A percentile compares a stretch with the other conserved stretches of the same genome.
Evolutionary conservation across 176 grass and related monocot species (phyloP).

Genomic region (Avena eriantha): DNA sequence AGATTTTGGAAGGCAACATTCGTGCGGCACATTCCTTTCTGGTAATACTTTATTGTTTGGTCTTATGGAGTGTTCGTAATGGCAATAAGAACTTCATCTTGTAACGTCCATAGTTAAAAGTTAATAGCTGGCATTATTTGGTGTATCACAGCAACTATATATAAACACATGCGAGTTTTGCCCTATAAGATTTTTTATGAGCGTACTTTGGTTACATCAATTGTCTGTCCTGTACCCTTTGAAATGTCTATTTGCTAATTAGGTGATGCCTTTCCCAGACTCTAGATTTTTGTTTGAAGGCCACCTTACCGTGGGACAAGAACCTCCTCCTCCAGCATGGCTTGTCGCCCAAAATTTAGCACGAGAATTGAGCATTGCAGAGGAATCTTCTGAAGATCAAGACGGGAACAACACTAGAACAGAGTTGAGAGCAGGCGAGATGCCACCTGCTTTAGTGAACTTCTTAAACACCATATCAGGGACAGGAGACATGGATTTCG

Average conservation of each 20-base stretch:
- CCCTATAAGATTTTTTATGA: not conserved
- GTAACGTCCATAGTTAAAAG: not conserved
- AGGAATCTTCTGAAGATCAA: slow-evolving; percentile 63
- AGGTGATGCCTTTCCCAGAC: slow-evolving; percentile 60
- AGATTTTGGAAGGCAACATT: not conserved
- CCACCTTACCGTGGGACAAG: slow-evolving; percentile 86
- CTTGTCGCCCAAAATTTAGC: slow-evolving; percentile 86
- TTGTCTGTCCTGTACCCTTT: not conserved
- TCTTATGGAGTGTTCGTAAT: slow-evolving; percentile 16
- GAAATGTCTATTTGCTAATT: slow-evolving; percentile 40
- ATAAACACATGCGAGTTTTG: not conserved
- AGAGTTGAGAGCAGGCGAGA: slow-evolving; percentile 31
- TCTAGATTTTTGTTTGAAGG: slow-evolving; percentile 91
- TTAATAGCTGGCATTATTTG: slow-evolving; percentile 13
- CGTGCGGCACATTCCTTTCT: not conserved
- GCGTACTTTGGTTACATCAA: slow-evolving; percentile 10
- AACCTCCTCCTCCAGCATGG: slow-evolving; percentile 92
- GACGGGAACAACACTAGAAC: slow-evolving; percentile 44
- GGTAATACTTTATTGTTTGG: slow-evolving; percentile 18
- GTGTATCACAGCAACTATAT: slow-evolving; percentile 3
- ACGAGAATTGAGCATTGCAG: slow-evolving; percentile 60
- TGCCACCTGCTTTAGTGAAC: slow-evolving; percentile 51
- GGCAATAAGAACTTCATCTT: slow-evolving; percentile 12
- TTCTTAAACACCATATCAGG: slow-evolving; percentile 60
- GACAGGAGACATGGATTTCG: slow-evolving; percentile 52